Base-by-base conservation (phyloP, 2,329 filamentous ascomycete species). In the Fusarium cicatricum region DNA sequence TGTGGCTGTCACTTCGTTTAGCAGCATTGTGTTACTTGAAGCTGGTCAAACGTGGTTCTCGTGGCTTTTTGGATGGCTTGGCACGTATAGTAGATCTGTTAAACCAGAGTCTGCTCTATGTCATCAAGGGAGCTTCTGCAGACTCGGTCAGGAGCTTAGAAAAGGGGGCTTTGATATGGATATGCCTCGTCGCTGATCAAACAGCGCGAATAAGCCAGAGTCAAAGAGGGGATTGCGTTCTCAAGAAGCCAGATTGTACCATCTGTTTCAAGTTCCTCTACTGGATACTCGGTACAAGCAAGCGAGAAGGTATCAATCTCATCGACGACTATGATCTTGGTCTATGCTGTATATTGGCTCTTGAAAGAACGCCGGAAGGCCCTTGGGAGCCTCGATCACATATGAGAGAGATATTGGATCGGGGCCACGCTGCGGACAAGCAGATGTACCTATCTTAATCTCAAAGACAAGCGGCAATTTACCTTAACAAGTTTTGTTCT, bases 1-100 rank as follows among this genome's bases (percentile, higher is more conserved):
- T 41, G 8, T 16, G 31, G 11, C 34, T 28, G 2, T 11, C 15
- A 9, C 29, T 53, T 17, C 43, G 50, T n/a, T 14, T 53, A 5
- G 36, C 37, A 14, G 50, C 43, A 3, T 33, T 53, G 2, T 53
- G 36, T 8, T 53, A 36, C 14, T 15, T 53, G 28, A 41, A 37
- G 19, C 23, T 53, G 5, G 21, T 29, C 10, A 48, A 42, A 9
- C 31, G 16, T 5, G 50, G 50, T 5, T 26, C 36, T 9, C 3
- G 34, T 16, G 43, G 48, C 11, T 41, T 26, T 16, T 3, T 53
- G 1, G 15, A 48, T 11, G 36, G 36, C 4, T 32, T 19, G n/a
- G 17, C 41, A 3, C 29, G 37, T 7, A 34, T 41, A 15, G 8
- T 53, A 15, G 14, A 10, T 9, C 14, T 37, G 3, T 14, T 48